Evolutionary conservation across 805 yeast genomes (phyloP), one percentile per base, ranked within the genome.

Genomic region (Nakazawaea sp.): DNA sequence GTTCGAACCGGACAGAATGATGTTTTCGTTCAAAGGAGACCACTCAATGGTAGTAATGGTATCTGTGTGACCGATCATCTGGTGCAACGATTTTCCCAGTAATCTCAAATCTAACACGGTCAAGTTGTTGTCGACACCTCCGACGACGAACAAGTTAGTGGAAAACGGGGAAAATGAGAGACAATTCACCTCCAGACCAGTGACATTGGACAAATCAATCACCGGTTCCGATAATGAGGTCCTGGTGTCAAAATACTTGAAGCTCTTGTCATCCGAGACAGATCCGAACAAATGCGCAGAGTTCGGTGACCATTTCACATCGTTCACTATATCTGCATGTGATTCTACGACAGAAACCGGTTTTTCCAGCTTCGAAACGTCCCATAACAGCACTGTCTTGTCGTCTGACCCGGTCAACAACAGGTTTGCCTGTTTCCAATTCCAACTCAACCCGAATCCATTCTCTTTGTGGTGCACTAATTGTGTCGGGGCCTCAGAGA

Each of bases 61-160:
- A 23, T 73, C 85, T 3, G 81, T 76, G 49, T 87, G 96, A 1
- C 92, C 92, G 73, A 79, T 68, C 78, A 84, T 80, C 3, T 81
- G 68, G 53, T 84, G 92, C 9, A 84, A 62, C 18, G 68, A 61
- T 4, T 62, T 59, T 5, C 41, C 36, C 23, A 49, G 43, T 3
- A 51, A 44, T 49, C 92, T 66, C 25, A 74, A 48, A 50, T 84
- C 92, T 43, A 78, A 70, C n/a, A 84, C 53, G 38, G 73, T 74
- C 27, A 82, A 70, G 42, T 77, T 75, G 6, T 83, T 68, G 50
- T 81, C 83, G 26, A 77, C 72, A 36, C 83, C 78, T 5, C 89
- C 92, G 3, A 81, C 67, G 0, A 87, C 87, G 28, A 78, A 53
- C 30, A 84, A 55, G 49, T 82, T 67, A 4, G 58, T 47, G 1